Evolutionary conservation across 768 basidiomycete genomes (phyloP).

Genomic region (Mycena chlorophos): DNA sequence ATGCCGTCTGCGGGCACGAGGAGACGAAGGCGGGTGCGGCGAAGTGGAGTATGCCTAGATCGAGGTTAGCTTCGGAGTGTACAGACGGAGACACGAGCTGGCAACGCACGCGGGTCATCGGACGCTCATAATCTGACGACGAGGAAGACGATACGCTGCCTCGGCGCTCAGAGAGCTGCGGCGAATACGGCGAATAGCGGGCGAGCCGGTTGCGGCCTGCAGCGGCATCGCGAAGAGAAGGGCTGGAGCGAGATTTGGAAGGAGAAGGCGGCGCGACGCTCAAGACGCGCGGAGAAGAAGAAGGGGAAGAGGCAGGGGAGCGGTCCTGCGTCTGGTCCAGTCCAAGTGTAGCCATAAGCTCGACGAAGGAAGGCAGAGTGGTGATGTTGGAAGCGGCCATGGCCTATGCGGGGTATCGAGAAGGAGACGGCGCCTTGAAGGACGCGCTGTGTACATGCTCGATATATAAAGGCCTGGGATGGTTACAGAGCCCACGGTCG

Average conservation of each 20-base stretch:
- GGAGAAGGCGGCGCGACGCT: conserved; percentile 35
- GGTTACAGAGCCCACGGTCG: conserved; percentile 57
- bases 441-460: conserved; percentile 2
- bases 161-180: conserved; percentile 46
- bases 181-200: conserved; percentile 54
- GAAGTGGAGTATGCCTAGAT: conserved; percentile 40
- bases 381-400: conserved; percentile 55
- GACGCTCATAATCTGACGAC: conserved; percentile 37
- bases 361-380: conserved; percentile 81
- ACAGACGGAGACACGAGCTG: conserved; percentile 1
- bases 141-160: conserved; percentile 48
- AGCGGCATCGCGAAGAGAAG: conserved; percentile 41
- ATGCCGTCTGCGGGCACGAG: conserved; percentile 43
- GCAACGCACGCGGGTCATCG: conserved; percentile 35
- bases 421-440: conserved; percentile 28
- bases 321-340: conserved; percentile 51
- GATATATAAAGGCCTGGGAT: conserved; percentile 40
- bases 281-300: conserved; percentile 38
- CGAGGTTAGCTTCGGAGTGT: conserved; percentile 5
- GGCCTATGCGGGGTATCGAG: conserved; percentile 36
- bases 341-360: conserved; percentile 83
- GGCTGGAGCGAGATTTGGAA: conserved; percentile 46
- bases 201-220: conserved; percentile 38
- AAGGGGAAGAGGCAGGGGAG: conserved; percentile 48
- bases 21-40: conserved; percentile 41